Evolutionary conservation across 345 rosid species (phyloP).

Genomic region (Diplotaxis tenuifolia): DNA sequence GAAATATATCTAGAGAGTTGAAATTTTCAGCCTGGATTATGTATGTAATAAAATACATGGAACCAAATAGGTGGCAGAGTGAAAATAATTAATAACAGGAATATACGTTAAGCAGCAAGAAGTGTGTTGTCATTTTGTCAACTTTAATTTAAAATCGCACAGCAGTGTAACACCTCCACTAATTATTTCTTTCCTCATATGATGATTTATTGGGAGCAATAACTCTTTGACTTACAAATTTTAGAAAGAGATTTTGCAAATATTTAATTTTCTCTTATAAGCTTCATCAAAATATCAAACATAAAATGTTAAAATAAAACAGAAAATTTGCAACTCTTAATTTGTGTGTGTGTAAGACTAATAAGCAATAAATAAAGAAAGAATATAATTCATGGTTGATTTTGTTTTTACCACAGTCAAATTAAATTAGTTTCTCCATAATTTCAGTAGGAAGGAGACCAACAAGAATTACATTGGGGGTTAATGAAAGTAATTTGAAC

Average conservation of each 20-base stretch:
- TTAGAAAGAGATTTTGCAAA: not conserved
- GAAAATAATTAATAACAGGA: not conserved
- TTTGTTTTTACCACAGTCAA: not conserved
- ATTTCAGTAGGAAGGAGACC: not conserved
- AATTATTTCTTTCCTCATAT: conserved; percentile 20
- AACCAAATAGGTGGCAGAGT: conserved; percentile 13
- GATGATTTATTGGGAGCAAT: not conserved
- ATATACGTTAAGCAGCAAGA: conserved; percentile 8
- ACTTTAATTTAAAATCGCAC: not conserved
- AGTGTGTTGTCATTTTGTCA: not conserved
- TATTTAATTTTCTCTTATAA: not conserved
- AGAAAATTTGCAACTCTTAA: not conserved
- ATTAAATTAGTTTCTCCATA: not conserved
- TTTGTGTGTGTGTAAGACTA: not conserved
- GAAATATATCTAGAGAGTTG: not conserved
- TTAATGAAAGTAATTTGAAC: not conserved
- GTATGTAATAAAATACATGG: not conserved
- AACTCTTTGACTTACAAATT: not conserved
- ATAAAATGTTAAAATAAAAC: not conserved
- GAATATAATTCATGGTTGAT: not conserved
- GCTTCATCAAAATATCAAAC: not conserved
- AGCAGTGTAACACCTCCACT: conserved; percentile 22
- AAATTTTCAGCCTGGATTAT: not conserved
- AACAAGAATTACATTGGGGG: not conserved
- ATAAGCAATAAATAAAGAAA: not conserved